Percentiles rank a stretch among this genome's conserved stretches.
Conservation (phyloP, 129 eudicot genomes). For the Flaveria sonorensis region DNA sequence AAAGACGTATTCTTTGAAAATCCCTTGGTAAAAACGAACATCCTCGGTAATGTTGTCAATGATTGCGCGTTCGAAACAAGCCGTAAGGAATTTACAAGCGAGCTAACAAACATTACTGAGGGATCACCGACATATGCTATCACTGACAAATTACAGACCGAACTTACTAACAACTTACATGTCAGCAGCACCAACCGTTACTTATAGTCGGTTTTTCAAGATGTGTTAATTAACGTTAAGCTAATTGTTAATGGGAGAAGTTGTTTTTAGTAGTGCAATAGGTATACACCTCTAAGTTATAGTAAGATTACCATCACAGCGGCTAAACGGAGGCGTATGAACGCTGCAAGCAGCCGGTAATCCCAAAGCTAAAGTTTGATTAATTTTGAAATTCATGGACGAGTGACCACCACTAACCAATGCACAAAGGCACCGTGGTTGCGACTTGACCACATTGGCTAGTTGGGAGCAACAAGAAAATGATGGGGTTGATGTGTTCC, state of each 20-base stretch:
- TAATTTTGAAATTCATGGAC: constrained; percentile 41
- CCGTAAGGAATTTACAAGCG: too few species aligned
- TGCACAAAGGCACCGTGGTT: constrained; percentile 64
- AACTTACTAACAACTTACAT: too few species aligned
- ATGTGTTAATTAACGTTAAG: not conserved
- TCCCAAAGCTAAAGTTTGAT: constrained; percentile 57
- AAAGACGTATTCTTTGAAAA: too few species aligned
- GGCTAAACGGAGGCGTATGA: constrained; percentile 58
- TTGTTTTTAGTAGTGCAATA: too few species aligned
- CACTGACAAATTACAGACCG: too few species aligned
- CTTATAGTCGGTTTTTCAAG: too few species aligned
- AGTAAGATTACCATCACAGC: constrained; percentile 49
- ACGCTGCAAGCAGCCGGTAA: constrained; percentile 60
- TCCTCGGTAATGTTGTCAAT: too few species aligned
- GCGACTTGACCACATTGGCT: constrained; percentile 51
- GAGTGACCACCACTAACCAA: constrained; percentile 46
- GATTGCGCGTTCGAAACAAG: too few species aligned
- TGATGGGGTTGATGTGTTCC: constrained; percentile 68
- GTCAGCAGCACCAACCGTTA: too few species aligned
- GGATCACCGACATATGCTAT: too few species aligned
- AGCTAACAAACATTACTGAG: too few species aligned
- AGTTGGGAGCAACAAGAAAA: constrained; percentile 71
- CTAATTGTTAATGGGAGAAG: not conserved
- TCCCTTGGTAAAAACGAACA: too few species aligned
- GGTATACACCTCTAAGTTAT: not conserved